Evolutionary conservation across 805 yeast species (phyloP).

Genomic region (Yamadazyma ubonensis): DNA sequence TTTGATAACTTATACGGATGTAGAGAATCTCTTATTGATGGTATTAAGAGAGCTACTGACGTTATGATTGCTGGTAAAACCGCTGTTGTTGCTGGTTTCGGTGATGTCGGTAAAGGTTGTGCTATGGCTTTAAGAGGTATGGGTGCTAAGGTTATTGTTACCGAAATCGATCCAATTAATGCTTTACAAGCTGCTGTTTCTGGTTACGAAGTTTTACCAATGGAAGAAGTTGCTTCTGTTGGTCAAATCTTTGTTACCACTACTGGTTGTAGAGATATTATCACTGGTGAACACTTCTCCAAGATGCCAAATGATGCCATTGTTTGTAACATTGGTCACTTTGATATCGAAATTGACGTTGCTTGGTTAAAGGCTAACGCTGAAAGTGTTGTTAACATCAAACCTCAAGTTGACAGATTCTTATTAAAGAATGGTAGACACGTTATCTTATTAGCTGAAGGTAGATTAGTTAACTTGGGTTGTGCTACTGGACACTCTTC

Average conservation of each 20-base stretch:
- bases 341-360: conserved; percentile 98
- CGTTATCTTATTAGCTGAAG: conserved; percentile 94
- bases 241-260: conserved; percentile 99
- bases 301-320: conserved; percentile 99
- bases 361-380: conserved; percentile 98
- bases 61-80: conserved; percentile 99
- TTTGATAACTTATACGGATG: conserved; percentile 99
- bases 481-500: conserved; percentile 99
- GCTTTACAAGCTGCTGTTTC: conserved; percentile 99
- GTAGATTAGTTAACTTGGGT: conserved; percentile 98
- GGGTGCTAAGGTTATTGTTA: conserved; percentile 98
- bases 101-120: conserved; percentile 99
- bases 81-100: conserved; percentile 98
- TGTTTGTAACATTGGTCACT: conserved; percentile 99
- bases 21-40: conserved; percentile 97
- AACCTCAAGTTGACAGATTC: conserved; percentile 99
- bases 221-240: conserved; percentile 86
- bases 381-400: conserved; percentile 90
- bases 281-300: conserved; percentile 82
- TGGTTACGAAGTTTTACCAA: conserved; percentile 95
- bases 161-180: conserved; percentile 98
- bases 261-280: conserved; percentile 99
- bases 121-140: conserved; percentile 97
- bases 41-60: conserved; percentile 99
- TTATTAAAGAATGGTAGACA: conserved; percentile 86